These are phyloP conservation scores for Elongisporangium prolatum DNA, from an alignment of 352 stramenopile species.

Conservation along the genomic window DNA sequence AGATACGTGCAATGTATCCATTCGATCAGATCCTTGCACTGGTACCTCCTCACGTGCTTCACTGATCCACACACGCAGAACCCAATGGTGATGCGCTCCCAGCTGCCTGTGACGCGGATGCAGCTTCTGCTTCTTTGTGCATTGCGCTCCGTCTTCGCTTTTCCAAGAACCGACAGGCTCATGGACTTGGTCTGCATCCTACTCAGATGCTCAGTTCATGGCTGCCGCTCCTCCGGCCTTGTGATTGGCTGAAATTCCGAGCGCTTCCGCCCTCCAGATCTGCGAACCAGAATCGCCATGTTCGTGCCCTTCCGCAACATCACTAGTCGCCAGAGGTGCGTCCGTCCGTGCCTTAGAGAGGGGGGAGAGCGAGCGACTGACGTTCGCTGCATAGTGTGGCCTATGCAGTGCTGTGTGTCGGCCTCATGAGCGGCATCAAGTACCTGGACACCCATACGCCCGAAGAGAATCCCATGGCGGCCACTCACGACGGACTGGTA, in stretches of 20 bases:
- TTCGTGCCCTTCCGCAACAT: slow-evolving; percentile 68
- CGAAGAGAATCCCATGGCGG: slow-evolving; percentile 24
- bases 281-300: slow-evolving; percentile 14
- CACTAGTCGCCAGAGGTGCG: slow-evolving; percentile 51
- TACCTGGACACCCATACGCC: slow-evolving; percentile 65
- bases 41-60: not conserved
- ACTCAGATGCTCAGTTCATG: not conserved
- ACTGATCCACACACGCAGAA: not conserved
- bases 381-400: slow-evolving; percentile 27
- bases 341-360: not conserved
- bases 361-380: not conserved
- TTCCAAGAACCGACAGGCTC: no score
- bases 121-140: not conserved
- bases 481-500: slow-evolving; percentile 40
- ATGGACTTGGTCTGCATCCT: not conserved
- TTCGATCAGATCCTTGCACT: not conserved
- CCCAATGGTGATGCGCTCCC: not conserved
- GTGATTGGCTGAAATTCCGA: not conserved
- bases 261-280: not conserved
- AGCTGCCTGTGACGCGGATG: not conserved
- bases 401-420: slow-evolving; percentile 61
- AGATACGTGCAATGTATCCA: not conserved
- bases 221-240: not conserved
- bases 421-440: slow-evolving; percentile 56
- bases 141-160: not conserved